Conservation (phyloP, 2,329 filamentous ascomycete species). For the Colletotrichum eremochloae region DNA sequence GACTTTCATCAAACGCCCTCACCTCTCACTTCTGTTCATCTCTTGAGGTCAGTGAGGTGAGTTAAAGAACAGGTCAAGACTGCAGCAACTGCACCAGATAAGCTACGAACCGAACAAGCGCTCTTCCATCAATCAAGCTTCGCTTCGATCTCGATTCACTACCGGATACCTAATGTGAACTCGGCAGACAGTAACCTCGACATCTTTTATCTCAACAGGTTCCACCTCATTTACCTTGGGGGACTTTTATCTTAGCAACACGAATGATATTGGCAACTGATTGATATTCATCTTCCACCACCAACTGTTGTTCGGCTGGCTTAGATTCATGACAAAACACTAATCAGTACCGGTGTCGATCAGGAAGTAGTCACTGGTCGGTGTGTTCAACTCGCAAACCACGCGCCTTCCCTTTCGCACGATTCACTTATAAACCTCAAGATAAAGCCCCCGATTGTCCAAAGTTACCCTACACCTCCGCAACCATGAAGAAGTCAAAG, state of each 20-base stretch:
- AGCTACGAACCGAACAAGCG: background rate
- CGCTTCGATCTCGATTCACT: background rate
- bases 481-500: conserved; percentile 26
- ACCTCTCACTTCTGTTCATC: background rate
- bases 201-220: background rate
- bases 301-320: background rate
- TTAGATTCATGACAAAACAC: too few species aligned
- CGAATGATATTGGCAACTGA: background rate
- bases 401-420: background rate
- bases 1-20: background rate
- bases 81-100: background rate
- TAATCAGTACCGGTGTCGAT: background rate
- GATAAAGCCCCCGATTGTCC: background rate
- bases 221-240: background rate
- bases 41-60: background rate
- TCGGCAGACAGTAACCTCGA: background rate
- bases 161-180: background rate
- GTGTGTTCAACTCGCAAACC: background rate
- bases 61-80: background rate
- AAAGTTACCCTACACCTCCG: background rate
- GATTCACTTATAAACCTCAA: background rate
- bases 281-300: background rate
- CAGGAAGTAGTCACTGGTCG: background rate
- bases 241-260: background rate
- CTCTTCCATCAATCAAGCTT: background rate